Percentiles rank a stretch among this genome's conserved stretches.
Conservation (phyloP, 2,329 filamentous ascomycete species). For the Helminthosporium solani region DNA sequence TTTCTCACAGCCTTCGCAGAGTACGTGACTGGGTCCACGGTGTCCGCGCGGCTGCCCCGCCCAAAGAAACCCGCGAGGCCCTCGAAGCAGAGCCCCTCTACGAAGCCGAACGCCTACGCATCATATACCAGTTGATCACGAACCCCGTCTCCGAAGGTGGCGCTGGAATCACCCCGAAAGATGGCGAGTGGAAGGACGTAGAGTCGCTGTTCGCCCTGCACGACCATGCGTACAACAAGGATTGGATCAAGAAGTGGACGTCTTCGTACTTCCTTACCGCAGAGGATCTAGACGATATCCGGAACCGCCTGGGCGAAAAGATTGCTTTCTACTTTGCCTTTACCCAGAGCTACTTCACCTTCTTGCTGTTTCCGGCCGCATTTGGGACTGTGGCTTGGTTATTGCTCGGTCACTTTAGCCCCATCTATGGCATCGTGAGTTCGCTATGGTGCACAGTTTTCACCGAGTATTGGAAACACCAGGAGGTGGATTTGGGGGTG, state of each 20-base stretch:
- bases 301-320: constrained; percentile 55
- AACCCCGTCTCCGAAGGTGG: constrained; percentile 50
- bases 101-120: constrained; percentile 82
- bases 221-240: constrained; percentile 54
- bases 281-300: constrained; percentile 53
- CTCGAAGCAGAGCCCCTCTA: constrained; percentile 75
- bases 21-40: constrained; percentile 94
- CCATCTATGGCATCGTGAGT: constrained; percentile 74
- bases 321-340: constrained; percentile 97
- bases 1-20: constrained; percentile 45
- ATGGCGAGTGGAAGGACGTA: constrained; percentile 53
- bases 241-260: constrained; percentile 56
- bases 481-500: constrained; percentile 81
- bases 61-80: constrained; percentile 67
- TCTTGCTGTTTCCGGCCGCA: constrained; percentile 76
- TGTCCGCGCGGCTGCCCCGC: constrained; percentile 74
- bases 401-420: constrained; percentile 81
- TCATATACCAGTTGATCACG: constrained; percentile 75
- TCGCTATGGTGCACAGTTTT: constrained; percentile 85
- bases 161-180: constrained; percentile 53
- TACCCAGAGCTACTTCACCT: constrained; percentile 84
- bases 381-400: constrained; percentile 78
- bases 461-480: constrained; percentile 94
- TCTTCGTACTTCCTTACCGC: constrained; percentile 48
- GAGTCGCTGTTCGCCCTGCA: constrained; percentile 53